Evolutionary conservation across 352 stramenopile species (phyloP).

Genomic region (Phytophthora agathidicida): DNA sequence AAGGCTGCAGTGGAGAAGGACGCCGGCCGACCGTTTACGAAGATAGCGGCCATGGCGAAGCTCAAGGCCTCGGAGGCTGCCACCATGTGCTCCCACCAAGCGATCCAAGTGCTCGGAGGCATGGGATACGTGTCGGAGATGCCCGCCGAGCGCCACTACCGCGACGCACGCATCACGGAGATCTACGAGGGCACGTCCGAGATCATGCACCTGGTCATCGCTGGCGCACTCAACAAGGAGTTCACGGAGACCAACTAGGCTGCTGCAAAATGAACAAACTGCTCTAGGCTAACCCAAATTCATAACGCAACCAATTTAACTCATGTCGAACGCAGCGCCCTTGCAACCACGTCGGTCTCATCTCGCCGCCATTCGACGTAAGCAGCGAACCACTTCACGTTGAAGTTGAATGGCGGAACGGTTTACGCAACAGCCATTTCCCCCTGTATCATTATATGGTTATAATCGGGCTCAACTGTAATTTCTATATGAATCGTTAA

Average conservation of each 20-base stretch:
- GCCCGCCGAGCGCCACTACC: constrained; percentile 97
- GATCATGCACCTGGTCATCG: constrained; percentile 97
- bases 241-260: constrained; percentile 79
- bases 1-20: constrained; percentile 94
- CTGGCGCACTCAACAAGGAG: constrained; percentile 95
- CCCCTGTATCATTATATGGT: too few species aligned
- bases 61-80: constrained; percentile 95
- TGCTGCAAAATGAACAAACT: background rate
- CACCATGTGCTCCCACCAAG: constrained; percentile 96
- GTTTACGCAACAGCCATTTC: constrained; percentile 24
- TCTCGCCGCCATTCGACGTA: constrained; percentile 18
- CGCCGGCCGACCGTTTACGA: constrained; percentile 87
- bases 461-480: too few species aligned
- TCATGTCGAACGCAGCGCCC: background rate
- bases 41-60: constrained; percentile 97
- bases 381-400: constrained; percentile 11
- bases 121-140: constrained; percentile 98
- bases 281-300: background rate
- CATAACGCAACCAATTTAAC: constrained; percentile 3
- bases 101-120: constrained; percentile 95
- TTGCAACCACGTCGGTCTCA: constrained; percentile 10
- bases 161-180: constrained; percentile 96
- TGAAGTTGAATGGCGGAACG: constrained; percentile 20
- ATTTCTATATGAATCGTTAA: too few species aligned
- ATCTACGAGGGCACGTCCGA: constrained; percentile 98